Conservation (phyloP, 202 grass and related monocot genomes). For the Thinopyrum obtusiflorum region DNA sequence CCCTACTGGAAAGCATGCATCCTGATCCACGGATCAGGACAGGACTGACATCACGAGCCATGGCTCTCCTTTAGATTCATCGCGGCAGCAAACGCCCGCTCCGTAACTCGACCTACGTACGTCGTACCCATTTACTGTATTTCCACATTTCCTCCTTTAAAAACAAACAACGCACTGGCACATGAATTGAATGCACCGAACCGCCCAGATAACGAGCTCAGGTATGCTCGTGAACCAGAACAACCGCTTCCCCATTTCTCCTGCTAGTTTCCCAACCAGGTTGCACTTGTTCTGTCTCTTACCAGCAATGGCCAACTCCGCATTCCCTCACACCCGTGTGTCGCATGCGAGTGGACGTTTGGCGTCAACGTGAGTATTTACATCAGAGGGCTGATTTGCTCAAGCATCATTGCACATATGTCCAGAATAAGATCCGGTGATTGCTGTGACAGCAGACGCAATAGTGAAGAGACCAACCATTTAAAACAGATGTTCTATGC, state of each 20-base stretch:
- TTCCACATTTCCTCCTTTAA: no score
- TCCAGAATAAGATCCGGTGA: background rate
- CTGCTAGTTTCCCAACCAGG: background rate
- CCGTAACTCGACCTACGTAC: no score
- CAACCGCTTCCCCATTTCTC: background rate
- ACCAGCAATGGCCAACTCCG: background rate
- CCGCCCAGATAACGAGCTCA: no score
- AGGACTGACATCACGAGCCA: no score
- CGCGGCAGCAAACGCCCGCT: no score
- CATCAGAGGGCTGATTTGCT: background rate
- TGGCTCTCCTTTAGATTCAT: no score
- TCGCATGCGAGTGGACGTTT: background rate
- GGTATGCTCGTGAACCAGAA: no score
- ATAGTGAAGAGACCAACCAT: background rate
- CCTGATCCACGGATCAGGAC: no score
- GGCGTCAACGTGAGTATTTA: background rate
- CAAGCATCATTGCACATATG: background rate
- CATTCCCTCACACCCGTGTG: background rate
- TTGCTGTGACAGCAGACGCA: background rate
- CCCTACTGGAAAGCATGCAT: no score
- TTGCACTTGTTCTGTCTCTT: background rate
- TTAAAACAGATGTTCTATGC: background rate
- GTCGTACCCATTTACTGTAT: no score
- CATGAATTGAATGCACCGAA: no score
- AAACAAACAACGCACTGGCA: no score